Base-by-base conservation (phyloP, 2,329 filamentous ascomycete genomes). In the Fusarium chlamydosporum region DNA sequence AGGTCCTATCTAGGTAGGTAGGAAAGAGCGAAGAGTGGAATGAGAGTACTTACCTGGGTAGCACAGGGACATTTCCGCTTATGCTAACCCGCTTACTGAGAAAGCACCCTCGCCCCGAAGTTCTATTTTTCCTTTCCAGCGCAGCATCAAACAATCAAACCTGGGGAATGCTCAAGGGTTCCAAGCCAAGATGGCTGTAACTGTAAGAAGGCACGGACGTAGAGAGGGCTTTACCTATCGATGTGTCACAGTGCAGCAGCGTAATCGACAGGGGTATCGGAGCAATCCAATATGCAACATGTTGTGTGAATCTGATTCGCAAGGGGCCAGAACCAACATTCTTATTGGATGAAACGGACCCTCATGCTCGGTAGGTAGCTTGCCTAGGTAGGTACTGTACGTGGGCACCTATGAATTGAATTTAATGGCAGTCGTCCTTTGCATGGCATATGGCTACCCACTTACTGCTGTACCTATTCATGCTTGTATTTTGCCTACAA, bases 161-260 rank as follows among this genome's bases (percentile, higher is more conserved):
- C 71, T 67, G 71, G 72, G 72, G 72, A 73, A 73, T 72, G 67
- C 50, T 67, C 67, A 52, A 72, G 67, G 69, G 65, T 43, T 31
- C 51, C 38, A 42, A 48, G 48, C 51, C 38, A 42, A 48, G 48
- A 67, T 56, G 48, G 29, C 66, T 52, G 40, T 23, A 46, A 63
- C 65, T 61, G 41, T 23, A 46, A 67, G 31, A 55, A 63, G 53
- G 60, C 61, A 70, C 56, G 31, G 47, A 45, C 38, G 43, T 34
- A 29, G 65, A 29, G 65, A 54, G 61, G 52, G 41, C 52, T 10
- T 43, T 29, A 29, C 29, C 29, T 51, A 15, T 48, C 42, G 40
- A 61, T 40, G 34, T 47, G 48, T 70, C 53, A 62, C 43, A 67
- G 66, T 63, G 56, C 66, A 70, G 47, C 27, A 45, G 29, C 27